A percentile compares a stretch with the other conserved stretches of the same genome.
phyloP scores from a whole-genome alignment of 2,329 filamentous ascomycete species.

The Botrytis sinoallii region DNA sequence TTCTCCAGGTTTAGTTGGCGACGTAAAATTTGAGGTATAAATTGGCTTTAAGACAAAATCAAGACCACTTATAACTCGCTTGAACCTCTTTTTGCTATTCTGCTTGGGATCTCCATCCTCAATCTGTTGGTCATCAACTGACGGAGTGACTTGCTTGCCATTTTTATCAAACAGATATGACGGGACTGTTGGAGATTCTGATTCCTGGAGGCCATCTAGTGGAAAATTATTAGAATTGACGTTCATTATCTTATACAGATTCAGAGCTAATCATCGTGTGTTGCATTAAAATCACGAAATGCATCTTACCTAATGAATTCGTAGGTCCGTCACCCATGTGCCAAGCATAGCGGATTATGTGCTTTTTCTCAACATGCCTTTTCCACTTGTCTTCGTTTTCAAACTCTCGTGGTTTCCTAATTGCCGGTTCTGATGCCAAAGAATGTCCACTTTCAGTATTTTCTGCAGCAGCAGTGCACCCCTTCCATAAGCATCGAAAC shows the following conservation, averaged over 20 bases:
- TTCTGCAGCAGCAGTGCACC: conserved; percentile 37
- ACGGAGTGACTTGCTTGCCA: conserved; percentile 58
- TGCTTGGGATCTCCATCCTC: conserved; percentile 42
- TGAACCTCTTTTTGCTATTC: conserved; percentile 31
- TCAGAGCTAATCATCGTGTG: background rate
- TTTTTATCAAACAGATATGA: conserved; percentile 48
- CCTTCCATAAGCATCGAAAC: conserved; percentile 40
- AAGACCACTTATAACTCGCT: conserved; percentile 19
- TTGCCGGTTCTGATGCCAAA: conserved; percentile 20
- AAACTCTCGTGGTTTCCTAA: conserved; percentile 22
- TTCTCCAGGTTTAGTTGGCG: conserved; percentile 8
- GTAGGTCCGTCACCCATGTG: conserved; percentile 57
- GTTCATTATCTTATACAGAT: background rate
- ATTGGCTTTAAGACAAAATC: conserved; percentile 21
- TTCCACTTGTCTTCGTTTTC: conserved; percentile 40
- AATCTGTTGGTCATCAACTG: conserved; percentile 49
- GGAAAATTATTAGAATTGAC: conserved; percentile 17
- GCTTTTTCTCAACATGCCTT: conserved; percentile 52
- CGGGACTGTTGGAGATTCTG: conserved; percentile 11
- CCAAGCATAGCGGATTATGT: conserved; percentile 54
- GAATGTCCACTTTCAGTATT: conserved; percentile 22
- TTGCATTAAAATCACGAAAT: background rate
- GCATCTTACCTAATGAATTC: conserved; percentile 29
- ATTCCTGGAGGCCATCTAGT: conserved; percentile 21
- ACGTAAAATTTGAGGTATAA: background rate